phyloP scores from a whole-genome alignment of 1,139 yeast genomes.

The Nadsonia starkeyi-henricii region DNA sequence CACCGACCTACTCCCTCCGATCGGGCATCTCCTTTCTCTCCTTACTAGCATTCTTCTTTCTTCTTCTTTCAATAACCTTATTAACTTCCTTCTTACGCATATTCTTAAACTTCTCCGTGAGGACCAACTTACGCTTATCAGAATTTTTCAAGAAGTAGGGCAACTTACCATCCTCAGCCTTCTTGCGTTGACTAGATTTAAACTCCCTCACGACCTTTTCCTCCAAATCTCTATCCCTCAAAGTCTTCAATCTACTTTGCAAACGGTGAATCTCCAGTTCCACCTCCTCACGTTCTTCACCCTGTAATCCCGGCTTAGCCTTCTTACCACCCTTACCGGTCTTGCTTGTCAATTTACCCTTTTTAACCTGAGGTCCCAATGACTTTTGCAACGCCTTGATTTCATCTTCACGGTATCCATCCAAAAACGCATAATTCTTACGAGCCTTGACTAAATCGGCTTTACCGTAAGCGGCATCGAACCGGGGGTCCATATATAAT shows the following conservation, averaged over 20 bases:
- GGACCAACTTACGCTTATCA: slow-evolving; percentile 73
- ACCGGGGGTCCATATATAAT: slow-evolving; percentile 66
- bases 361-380: slow-evolving; percentile 42
- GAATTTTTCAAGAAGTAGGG: slow-evolving; percentile 55
- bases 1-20: background rate
- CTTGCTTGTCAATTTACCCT: slow-evolving; percentile 42
- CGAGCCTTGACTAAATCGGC: slow-evolving; percentile 54
- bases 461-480: slow-evolving; percentile 79
- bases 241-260: slow-evolving; percentile 62
- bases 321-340: slow-evolving; percentile 41
- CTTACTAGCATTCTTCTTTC: slow-evolving; percentile 85
- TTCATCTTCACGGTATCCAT: slow-evolving; percentile 70
- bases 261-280: slow-evolving; percentile 31
- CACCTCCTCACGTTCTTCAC: slow-evolving; percentile 18
- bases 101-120: slow-evolving; percentile 73
- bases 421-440: slow-evolving; percentile 69
- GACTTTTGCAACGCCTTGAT: slow-evolving; percentile 43
- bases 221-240: slow-evolving; percentile 67
- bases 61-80: slow-evolving; percentile 80
- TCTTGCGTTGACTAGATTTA: slow-evolving; percentile 34
- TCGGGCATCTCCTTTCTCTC: slow-evolving; percentile 57
- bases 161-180: slow-evolving; percentile 36
- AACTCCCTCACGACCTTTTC: slow-evolving; percentile 39
- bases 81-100: slow-evolving; percentile 79
- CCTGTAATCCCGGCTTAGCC: slow-evolving; percentile 39